Evolutionary conservation across 495 filamentous ascomycete genomes (phyloP), one percentile per base, ranked within the genome.

Genomic region (Penicillium longicatenatum): DNA sequence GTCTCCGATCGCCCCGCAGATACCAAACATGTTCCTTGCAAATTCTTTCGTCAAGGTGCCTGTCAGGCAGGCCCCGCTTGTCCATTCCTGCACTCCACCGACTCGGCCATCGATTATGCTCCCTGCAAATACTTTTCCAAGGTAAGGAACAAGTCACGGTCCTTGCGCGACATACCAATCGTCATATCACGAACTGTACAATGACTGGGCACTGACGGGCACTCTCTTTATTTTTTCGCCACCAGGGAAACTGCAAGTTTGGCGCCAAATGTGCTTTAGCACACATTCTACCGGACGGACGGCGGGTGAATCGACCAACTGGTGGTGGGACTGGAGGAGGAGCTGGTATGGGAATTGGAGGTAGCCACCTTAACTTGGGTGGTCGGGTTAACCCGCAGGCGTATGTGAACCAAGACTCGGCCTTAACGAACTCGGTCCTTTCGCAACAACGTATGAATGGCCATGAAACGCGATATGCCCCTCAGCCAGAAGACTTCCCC

Each of bases 71-170:
- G 94, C 61, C 89, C 89, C 68, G 90, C 92, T 45, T 98, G 94
- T 76, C 94, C 94, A 39, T 98, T 98, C 76, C 89, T 92, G 58
- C 94, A 98, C 76, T 93, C 92, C 45, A 84, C 89, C 57, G 88
- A 93, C 70, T 75, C 86, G 20, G 81, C 91, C 21, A 81, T 86
- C 29, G 91, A 95, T 57, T 90, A 87, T 58, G 87, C 92, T 44
- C 87, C 89, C 22, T 98, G 94, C 84, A 98, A 98, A 77, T 98
- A 98, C 75, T 98, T 98, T 63, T 86, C 91, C 58, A 98, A 97
- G 87, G 93, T 96, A 80, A 64, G 84, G 60, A 31, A 14, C 26
- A 16, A 37, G 10, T 21, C 48, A 22, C 16, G 9, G 50, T 56
- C 39, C 17, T 7, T 31, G 6, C 29, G 17, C 11, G 19, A 17